phyloP scores from a whole-genome alignment of 23 red algal genomes.

The Gracilaria domingensis region DNA sequence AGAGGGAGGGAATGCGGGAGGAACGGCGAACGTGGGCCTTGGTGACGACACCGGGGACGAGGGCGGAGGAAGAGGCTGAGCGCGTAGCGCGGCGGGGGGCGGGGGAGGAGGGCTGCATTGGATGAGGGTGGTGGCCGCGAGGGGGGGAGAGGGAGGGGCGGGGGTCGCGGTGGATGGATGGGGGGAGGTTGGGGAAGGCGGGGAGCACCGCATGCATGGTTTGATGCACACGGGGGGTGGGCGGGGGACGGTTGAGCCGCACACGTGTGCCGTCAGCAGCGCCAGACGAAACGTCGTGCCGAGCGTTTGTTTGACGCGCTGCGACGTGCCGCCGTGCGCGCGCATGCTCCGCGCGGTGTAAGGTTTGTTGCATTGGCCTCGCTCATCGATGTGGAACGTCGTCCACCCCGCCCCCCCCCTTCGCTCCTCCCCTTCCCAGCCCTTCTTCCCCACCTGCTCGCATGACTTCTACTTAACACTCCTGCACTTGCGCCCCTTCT shows the following conservation, averaged over 20 bases:
- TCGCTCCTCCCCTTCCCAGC: neutral
- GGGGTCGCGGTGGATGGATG: neutral
- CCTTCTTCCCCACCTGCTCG: neutral
- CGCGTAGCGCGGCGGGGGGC: constrained; percentile 28
- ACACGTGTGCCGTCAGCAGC: constrained; percentile 48
- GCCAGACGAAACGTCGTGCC: neutral
- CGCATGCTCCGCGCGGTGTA: constrained; percentile 22
- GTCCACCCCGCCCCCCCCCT: constrained; percentile 39
- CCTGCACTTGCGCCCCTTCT: neutral
- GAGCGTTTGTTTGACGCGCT: neutral
- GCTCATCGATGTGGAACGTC: constrained; percentile 11
- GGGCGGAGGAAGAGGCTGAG: constrained; percentile 55
- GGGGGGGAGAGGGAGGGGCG: neutral
- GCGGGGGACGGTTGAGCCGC: constrained; percentile 12
- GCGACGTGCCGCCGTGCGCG: constrained; percentile 15
- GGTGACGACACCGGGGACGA: constrained; percentile 24
- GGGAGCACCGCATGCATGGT: constrained; percentile 8
- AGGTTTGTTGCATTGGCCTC: constrained; percentile 15
- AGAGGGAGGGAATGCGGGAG: constrained; percentile 52
- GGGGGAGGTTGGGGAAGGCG: constrained; percentile 21
- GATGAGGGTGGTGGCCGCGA: neutral
- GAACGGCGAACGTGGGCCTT: constrained; percentile 55
- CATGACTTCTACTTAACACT: neutral
- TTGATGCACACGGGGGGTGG: neutral
- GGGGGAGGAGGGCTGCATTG: constrained; percentile 21